These are phyloP conservation scores for Carex littledalei DNA, from an alignment of 176 grass and related monocot genomes.

Conservation along the genomic window DNA sequence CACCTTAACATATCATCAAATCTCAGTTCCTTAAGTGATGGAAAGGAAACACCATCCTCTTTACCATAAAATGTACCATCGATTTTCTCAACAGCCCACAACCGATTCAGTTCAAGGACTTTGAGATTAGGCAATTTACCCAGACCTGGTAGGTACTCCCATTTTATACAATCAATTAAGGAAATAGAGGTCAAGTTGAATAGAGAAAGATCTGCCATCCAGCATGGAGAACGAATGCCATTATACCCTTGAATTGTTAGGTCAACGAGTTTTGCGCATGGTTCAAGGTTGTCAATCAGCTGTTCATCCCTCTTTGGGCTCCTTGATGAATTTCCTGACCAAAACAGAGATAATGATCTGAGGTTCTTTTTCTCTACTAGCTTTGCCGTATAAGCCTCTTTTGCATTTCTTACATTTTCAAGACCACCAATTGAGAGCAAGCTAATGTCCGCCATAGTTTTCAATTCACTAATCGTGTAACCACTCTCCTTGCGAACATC, in stretches of 20 bases:
- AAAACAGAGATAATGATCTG: conserved; percentile 4
- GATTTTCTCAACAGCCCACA: conserved; percentile 9
- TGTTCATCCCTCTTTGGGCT: not conserved
- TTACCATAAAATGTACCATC: conserved; percentile 24
- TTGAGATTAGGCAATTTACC: conserved; percentile 31
- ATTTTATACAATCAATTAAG: conserved; percentile 14
- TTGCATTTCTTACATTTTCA: conserved; percentile 13
- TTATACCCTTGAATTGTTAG: conserved; percentile 34
- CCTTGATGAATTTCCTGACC: conserved; percentile 3
- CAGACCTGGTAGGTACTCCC: conserved; percentile 28
- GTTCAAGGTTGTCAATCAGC: conserved; percentile 31
- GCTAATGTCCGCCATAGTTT: conserved; percentile 10
- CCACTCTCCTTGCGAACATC: conserved; percentile 1
- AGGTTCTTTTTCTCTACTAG: conserved; percentile 22
- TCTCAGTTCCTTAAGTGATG: conserved; percentile 25
- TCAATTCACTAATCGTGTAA: conserved; percentile 21
- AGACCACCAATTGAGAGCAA: conserved; percentile 18
- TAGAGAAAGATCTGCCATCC: conserved; percentile 26
- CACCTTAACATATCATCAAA: conserved; percentile 21
- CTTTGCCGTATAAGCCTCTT: conserved; percentile 5
- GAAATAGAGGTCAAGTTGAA: conserved; percentile 23
- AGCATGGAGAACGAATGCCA: conserved; percentile 25
- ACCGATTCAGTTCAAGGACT: conserved; percentile 23
- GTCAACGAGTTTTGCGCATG: not conserved
- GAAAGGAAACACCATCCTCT: conserved; percentile 12